Evolutionary conservation across 179 eudicot species (phyloP).

Genomic region (Gypsophila paniculata): DNA sequence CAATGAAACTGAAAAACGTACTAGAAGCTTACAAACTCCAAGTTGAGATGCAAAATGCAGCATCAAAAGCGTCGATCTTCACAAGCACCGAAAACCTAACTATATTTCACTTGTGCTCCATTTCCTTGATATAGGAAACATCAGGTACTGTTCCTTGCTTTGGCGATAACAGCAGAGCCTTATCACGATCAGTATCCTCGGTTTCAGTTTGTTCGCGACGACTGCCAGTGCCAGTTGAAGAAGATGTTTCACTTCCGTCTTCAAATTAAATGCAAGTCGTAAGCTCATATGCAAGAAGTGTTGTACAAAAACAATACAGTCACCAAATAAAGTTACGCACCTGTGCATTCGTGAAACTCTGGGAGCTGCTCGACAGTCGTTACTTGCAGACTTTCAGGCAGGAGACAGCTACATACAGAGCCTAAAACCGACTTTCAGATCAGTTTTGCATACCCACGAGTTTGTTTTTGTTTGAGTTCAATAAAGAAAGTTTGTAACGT

Average conservation of each 20-base stretch:
- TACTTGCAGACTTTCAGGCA: constrained; percentile 89
- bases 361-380: constrained; percentile 70
- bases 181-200: constrained; percentile 60
- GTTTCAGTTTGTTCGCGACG: constrained; percentile 38
- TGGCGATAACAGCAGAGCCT: constrained; percentile 41
- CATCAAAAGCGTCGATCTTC: constrained; percentile 5
- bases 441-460: background rate
- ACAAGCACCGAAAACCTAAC: constrained; percentile 2
- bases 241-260: constrained; percentile 52
- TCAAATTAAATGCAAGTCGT: constrained; percentile 30
- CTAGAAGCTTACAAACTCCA: background rate
- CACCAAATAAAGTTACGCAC: constrained; percentile 22
- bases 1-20: background rate
- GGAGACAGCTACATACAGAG: constrained; percentile 72
- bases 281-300: background rate
- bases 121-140: constrained; percentile 58
- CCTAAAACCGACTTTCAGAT: constrained; percentile 28
- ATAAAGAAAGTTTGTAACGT: constrained; percentile 14
- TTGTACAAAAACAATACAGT: background rate
- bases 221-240: constrained; percentile 38
- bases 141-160: constrained; percentile 34
- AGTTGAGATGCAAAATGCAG: background rate
- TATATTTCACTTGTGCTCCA: constrained; percentile 29
- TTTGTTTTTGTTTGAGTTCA: no score
- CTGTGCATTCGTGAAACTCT: constrained; percentile 54